Percentiles rank a stretch among this genome's conserved stretches.
These are phyloP conservation scores for Starmerella powellii DNA, from an alignment of 805 yeast genomes.

Conservation along the genomic window DNA sequence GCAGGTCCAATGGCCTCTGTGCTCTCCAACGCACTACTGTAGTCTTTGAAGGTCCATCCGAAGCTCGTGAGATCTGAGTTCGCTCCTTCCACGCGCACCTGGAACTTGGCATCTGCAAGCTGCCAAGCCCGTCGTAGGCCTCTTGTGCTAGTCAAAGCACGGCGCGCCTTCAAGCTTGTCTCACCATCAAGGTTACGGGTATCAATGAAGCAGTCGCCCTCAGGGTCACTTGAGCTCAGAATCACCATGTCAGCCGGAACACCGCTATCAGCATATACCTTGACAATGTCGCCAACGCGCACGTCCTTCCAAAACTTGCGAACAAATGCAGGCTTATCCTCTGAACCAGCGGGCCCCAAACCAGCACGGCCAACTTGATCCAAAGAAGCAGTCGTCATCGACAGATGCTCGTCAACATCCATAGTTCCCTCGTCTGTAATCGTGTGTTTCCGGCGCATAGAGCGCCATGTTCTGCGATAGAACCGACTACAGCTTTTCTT, in stretches of 20 bases:
- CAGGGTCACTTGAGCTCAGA: constrained; percentile 56
- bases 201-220: constrained; percentile 57
- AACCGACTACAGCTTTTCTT: constrained; percentile 38
- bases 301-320: constrained; percentile 59
- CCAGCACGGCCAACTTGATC: background rate
- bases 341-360: background rate
- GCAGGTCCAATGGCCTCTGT: constrained; percentile 50
- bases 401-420: constrained; percentile 18
- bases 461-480: constrained; percentile 12
- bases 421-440: constrained; percentile 25
- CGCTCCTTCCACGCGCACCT: constrained; percentile 65
- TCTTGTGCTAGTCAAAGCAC: constrained; percentile 43
- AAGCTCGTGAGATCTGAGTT: constrained; percentile 50
- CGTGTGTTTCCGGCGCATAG: constrained; percentile 21
- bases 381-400: background rate
- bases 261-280: constrained; percentile 58
- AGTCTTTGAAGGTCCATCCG: constrained; percentile 47
- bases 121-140: constrained; percentile 46
- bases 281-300: constrained; percentile 59
- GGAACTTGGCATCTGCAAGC: constrained; percentile 44
- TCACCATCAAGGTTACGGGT: constrained; percentile 67
- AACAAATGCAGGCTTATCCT: constrained; percentile 28
- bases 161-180: constrained; percentile 54
- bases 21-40: constrained; percentile 25
- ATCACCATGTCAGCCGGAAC: constrained; percentile 67